These are phyloP conservation scores for Lipomyces mesembrius DNA, from an alignment of 805 yeast species.

Conservation along the genomic window DNA sequence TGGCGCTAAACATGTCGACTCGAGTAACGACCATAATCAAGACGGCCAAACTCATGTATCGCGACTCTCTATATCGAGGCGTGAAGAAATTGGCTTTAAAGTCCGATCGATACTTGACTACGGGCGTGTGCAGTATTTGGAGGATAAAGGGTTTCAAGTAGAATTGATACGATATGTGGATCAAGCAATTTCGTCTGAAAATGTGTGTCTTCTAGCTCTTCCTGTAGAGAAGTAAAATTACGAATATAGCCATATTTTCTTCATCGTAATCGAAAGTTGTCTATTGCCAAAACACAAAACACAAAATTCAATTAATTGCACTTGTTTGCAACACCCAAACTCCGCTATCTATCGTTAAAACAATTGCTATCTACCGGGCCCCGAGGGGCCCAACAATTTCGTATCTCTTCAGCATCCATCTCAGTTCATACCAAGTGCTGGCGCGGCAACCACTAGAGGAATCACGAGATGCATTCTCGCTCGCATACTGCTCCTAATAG, in stretches of 20 bases:
- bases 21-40: conserved; percentile 44
- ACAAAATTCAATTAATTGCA: no score
- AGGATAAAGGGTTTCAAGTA: conserved; percentile 43
- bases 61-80: conserved; percentile 52
- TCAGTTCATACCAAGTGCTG: not conserved
- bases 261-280: not conserved
- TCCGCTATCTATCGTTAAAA: not conserved
- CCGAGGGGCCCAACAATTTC: not conserved
- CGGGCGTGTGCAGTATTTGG: conserved; percentile 61
- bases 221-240: conserved; percentile 1
- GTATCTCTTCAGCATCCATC: not conserved
- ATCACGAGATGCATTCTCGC: not conserved
- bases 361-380: no score
- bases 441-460: not conserved
- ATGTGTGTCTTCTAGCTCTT: conserved; percentile 56
- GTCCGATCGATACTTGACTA: conserved; percentile 79
- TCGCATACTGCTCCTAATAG: not conserved
- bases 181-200: conserved; percentile 67
- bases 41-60: conserved; percentile 51
- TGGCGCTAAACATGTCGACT: conserved; percentile 12
- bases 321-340: not conserved
- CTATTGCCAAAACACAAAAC: not conserved
- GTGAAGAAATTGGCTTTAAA: conserved; percentile 64
- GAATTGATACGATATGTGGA: conserved; percentile 64
- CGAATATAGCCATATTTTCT: not conserved